phyloP scores from a whole-genome alignment of 441 rosid genomes.

The Macaranga tanarius region DNA sequence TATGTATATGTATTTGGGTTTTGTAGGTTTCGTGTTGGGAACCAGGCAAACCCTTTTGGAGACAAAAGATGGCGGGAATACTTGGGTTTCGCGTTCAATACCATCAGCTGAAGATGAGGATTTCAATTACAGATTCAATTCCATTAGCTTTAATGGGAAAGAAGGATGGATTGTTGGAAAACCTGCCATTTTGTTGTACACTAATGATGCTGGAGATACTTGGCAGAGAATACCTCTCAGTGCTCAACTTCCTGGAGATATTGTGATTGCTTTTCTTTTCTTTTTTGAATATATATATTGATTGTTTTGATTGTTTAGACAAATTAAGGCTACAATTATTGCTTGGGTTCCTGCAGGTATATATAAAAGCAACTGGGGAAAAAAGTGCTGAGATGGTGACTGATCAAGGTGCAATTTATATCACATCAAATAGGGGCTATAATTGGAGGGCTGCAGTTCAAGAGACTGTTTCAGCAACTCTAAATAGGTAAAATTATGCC shows the following conservation, averaged over 20 bases:
- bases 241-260: constrained; percentile 93
- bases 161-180: constrained; percentile 98
- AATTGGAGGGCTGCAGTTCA: constrained; percentile 97
- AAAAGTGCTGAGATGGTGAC: constrained; percentile 98
- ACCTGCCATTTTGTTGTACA: constrained; percentile 83
- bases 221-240: constrained; percentile 89
- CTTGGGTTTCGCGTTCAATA: constrained; percentile 78
- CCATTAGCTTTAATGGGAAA: constrained; percentile 80
- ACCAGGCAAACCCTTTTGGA: constrained; percentile 94
- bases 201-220: constrained; percentile 72
- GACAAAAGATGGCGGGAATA: constrained; percentile 83
- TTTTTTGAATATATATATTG: background rate
- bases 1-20: no score
- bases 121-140: constrained; percentile 90
- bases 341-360: constrained; percentile 52
- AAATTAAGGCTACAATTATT: background rate
- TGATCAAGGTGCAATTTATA: constrained; percentile 89
- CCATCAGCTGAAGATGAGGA: constrained; percentile 96
- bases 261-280: constrained; percentile 37
- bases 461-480: constrained; percentile 95
- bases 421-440: constrained; percentile 84
- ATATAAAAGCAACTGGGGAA: constrained; percentile 85
- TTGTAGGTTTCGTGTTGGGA: constrained; percentile 55
- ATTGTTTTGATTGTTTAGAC: background rate
- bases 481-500: constrained; percentile 77